Evolutionary conservation across 2,329 filamentous ascomycete species (phyloP).

Genomic region (Fusarium transvaalense): DNA sequence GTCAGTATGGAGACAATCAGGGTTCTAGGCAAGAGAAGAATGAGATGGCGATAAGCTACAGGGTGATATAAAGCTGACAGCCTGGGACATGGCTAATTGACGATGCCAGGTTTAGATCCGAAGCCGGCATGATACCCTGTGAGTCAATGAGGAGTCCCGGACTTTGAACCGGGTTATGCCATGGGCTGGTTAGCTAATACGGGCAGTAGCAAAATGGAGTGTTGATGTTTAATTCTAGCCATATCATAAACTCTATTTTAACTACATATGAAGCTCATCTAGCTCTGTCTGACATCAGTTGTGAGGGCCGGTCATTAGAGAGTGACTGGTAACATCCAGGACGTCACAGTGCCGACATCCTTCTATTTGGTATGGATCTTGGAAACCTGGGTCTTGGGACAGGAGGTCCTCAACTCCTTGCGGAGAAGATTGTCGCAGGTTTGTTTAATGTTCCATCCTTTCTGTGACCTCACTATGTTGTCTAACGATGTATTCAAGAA

Average conservation of each 20-base stretch:
- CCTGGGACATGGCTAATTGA: neutral
- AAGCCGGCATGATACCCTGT: neutral
- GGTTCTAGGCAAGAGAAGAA: too few relatives aligned
- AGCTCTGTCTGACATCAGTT: too few relatives aligned
- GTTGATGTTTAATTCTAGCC: neutral
- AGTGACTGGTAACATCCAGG: too few relatives aligned
- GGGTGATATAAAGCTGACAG: neutral
- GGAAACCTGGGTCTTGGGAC: too few relatives aligned
- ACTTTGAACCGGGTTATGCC: neutral
- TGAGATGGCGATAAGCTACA: too few relatives aligned
- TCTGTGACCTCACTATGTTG: too few relatives aligned
- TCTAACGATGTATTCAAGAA: too few relatives aligned
- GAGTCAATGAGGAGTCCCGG: neutral
- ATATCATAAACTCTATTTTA: neutral
- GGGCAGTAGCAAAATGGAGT: neutral
- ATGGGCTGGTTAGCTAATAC: neutral
- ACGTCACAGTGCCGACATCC: too few relatives aligned
- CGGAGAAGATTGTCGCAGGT: too few relatives aligned
- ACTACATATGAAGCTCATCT: neutral
- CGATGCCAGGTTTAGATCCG: neutral
- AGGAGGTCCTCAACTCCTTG: too few relatives aligned
- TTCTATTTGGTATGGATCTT: too few relatives aligned
- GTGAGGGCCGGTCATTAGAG: neutral
- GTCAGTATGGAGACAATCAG: neutral
- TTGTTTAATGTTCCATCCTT: too few relatives aligned